Evolutionary conservation across 2,329 filamentous ascomycete species (phyloP).

Genomic region (Diplodia corticola): DNA sequence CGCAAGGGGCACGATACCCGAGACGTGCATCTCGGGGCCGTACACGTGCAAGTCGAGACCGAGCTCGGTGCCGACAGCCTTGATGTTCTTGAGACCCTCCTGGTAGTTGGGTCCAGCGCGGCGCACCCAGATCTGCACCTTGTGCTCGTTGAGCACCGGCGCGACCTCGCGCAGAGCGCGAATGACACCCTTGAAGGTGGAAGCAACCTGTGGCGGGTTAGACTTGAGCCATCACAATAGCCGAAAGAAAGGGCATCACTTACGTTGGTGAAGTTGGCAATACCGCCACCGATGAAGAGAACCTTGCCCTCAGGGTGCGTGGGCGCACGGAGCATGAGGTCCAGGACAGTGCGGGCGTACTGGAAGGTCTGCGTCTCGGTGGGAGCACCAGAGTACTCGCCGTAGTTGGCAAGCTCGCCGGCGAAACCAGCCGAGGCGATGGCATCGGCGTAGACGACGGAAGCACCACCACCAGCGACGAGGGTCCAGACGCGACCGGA

Average conservation of each 20-base stretch:
- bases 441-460: constrained; percentile 97
- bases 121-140: constrained; percentile 95
- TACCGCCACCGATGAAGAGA: constrained; percentile 98
- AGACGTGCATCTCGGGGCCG: constrained; percentile 82
- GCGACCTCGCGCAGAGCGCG: constrained; percentile 90
- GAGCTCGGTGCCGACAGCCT: constrained; percentile 90
- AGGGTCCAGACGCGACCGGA: constrained; percentile 95
- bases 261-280: constrained; percentile 99
- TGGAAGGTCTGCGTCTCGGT: constrained; percentile 99
- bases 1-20: constrained; percentile 91
- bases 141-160: constrained; percentile 86
- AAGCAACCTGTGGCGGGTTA: constrained; percentile 61
- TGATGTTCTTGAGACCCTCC: constrained; percentile 99
- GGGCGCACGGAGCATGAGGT: constrained; percentile 94
- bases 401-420: constrained; percentile 97
- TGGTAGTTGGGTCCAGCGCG: constrained; percentile 97
- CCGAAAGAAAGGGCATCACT: constrained; percentile 26
- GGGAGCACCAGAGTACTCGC: constrained; percentile 98
- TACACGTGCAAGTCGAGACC: constrained; percentile 93
- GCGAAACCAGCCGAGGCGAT: constrained; percentile 96
- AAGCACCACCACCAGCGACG: constrained; percentile 98
- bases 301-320: constrained; percentile 89
- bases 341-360: constrained; percentile 95
- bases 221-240: constrained; percentile 1
- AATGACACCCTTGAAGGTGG: constrained; percentile 99